These are phyloP conservation scores for Neofusicoccum cordaticola DNA, from an alignment of 2,329 filamentous ascomycete species.

Conservation along the genomic window DNA sequence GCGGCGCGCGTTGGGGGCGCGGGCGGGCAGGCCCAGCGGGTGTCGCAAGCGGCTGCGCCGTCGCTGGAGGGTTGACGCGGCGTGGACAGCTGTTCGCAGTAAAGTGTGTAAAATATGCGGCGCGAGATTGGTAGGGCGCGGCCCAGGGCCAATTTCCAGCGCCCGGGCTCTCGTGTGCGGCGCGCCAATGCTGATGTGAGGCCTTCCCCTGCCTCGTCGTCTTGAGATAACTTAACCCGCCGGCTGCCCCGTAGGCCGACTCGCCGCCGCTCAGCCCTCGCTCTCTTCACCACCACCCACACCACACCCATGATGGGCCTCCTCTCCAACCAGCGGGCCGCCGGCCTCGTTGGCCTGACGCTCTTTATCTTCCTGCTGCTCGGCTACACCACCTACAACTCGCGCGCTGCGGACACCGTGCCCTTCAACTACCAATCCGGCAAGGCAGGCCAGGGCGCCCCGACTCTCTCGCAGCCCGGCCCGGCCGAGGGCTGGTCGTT, in stretches of 20 bases:
- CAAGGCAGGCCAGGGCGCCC: not conserved
- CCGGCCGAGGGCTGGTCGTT: constrained; percentile 14
- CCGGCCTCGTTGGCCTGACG: constrained; percentile 17
- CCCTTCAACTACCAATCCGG: constrained; percentile 13
- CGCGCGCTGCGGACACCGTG: constrained; percentile 9
- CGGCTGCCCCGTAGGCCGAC: constrained; percentile 19
- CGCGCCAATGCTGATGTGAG: constrained; percentile 10
- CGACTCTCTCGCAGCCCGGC: constrained; percentile 1
- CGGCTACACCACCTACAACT: constrained; percentile 17
- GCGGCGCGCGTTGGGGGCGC: not conserved
- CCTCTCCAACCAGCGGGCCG: constrained; percentile 16
- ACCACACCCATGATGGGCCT: constrained; percentile 11
- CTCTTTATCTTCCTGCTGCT: constrained; percentile 17
- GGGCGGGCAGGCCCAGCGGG: not conserved
- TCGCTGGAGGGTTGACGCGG: not conserved
- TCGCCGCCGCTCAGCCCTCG: not conserved
- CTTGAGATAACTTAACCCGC: constrained; percentile 18
- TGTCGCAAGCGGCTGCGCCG: constrained; percentile 5
- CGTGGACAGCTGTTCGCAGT: constrained; percentile 2
- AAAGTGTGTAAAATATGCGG: constrained; percentile 13
- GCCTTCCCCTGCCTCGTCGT: constrained; percentile 7
- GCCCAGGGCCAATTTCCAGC: not conserved
- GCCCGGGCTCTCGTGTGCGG: constrained; percentile 4
- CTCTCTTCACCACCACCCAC: not conserved
- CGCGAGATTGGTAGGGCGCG: constrained; percentile 5